Percentiles rank a stretch among this genome's conserved stretches.
Conservation (phyloP, 148 eudicot genomes). For the Vaccinium corymbosum region DNA sequence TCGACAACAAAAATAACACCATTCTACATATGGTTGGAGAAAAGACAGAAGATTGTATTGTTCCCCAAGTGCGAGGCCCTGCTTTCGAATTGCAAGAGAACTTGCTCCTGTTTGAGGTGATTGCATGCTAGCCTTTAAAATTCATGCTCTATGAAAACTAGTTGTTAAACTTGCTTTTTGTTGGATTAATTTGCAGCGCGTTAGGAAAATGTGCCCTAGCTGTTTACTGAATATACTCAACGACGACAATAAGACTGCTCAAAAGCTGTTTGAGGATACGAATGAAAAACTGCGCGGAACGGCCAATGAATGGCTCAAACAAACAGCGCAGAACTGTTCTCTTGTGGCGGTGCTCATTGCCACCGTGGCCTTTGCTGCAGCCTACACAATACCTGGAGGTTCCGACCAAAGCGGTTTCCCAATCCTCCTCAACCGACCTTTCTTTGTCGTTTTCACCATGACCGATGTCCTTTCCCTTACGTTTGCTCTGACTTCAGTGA, state of each 20-base stretch:
- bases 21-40: slow-evolving; percentile 1
- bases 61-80: background rate
- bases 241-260: background rate
- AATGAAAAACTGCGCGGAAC: background rate
- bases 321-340: slow-evolving; percentile 3
- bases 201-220: background rate
- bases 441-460: slow-evolving; percentile 12
- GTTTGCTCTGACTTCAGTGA: background rate
- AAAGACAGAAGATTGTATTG: background rate
- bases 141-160: background rate
- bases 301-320: slow-evolving; percentile 10
- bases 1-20: background rate
- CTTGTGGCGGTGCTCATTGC: slow-evolving; percentile 14
- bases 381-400: slow-evolving; percentile 17
- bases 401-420: slow-evolving; percentile 4
- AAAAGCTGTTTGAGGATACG: background rate
- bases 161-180: background rate
- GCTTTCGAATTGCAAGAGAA: slow-evolving; percentile 9
- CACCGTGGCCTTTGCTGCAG: slow-evolving; percentile 18
- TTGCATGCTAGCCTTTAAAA: background rate
- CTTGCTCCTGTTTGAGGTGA: slow-evolving; percentile 7
- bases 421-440: slow-evolving; percentile 13
- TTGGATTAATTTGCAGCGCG: background rate
- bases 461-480: slow-evolving; percentile 17
- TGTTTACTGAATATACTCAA: background rate